Percentiles rank a stretch among this genome's conserved stretches.
Evolutionary conservation across 164 flowering plant genomes (phyloP).

Genomic region (Santalum album): DNA sequence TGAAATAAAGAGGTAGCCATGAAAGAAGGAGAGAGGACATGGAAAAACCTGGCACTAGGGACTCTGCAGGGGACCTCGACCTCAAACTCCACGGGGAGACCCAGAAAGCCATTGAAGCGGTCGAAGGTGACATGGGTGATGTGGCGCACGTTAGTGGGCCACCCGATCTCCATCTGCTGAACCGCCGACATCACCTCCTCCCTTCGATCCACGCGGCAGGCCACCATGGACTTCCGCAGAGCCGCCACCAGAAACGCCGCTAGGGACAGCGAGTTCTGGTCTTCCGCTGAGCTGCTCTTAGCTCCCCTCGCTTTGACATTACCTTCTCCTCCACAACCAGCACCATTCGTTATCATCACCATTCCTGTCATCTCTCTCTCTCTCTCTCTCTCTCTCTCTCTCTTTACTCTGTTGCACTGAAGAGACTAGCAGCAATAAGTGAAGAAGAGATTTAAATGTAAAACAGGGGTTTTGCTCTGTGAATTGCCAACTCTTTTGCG

Average conservation of each 20-base stretch:
- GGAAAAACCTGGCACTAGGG: constrained; percentile 86
- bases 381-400: constrained; percentile 15
- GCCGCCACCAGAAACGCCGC: constrained; percentile 56
- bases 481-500: no score
- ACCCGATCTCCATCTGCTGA: constrained; percentile 78
- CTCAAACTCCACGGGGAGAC: constrained; percentile 90
- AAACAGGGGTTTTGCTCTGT: no score
- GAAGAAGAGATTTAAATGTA: neutral
- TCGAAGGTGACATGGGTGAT: constrained; percentile 93
- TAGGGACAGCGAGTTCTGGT: constrained; percentile 57
- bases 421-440: no score
- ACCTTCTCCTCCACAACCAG: constrained; percentile 40
- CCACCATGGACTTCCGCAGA: constrained; percentile 75
- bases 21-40: neutral
- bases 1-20: constrained; percentile 8
- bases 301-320: constrained; percentile 10
- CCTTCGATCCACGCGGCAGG: constrained; percentile 59
- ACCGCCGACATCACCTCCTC: constrained; percentile 49
- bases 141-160: constrained; percentile 91
- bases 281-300: constrained; percentile 9
- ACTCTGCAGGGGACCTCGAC: constrained; percentile 68
- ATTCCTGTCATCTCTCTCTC: constrained; percentile 54
- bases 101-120: constrained; percentile 85
- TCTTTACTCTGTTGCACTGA: neutral
- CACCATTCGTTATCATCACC: constrained; percentile 49